Percentiles rank a stretch among this genome's conserved stretches.
These are phyloP conservation scores for Monosporascus sp. DNA, from an alignment of 2,329 filamentous ascomycete genomes.

Conservation along the genomic window DNA sequence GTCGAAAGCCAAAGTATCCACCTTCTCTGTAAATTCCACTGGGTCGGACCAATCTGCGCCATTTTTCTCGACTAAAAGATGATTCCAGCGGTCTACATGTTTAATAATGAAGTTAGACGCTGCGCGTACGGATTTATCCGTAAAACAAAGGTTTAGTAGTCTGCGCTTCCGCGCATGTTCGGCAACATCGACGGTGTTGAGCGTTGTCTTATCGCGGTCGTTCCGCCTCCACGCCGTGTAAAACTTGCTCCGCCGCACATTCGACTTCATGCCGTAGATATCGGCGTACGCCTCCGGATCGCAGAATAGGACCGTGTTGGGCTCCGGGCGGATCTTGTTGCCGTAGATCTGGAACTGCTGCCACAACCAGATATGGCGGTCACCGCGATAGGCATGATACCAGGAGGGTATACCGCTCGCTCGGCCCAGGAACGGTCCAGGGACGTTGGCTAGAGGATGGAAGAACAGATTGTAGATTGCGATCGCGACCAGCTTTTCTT, in stretches of 20 bases:
- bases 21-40: constrained; percentile 7
- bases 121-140: constrained; percentile 14
- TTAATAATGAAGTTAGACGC: constrained; percentile 11
- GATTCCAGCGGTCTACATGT: constrained; percentile 18
- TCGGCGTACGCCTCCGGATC: constrained; percentile 11
- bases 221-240: constrained; percentile 9
- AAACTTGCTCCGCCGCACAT: constrained; percentile 16
- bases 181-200: constrained; percentile 12
- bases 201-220: constrained; percentile 5
- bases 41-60: constrained; percentile 11
- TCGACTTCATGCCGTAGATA: constrained; percentile 18
- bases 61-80: constrained; percentile 8
- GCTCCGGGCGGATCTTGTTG: constrained; percentile 10
- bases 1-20: constrained; percentile 12
- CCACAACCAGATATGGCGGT: constrained; percentile 18
- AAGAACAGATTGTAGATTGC: constrained; percentile 17
- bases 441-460: constrained; percentile 16
- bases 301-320: constrained; percentile 15
- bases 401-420: constrained; percentile 16
- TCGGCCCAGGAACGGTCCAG: constrained; percentile 17
- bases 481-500: constrained; percentile 5
- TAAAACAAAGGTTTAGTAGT: constrained; percentile 15
- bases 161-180: constrained; percentile 15
- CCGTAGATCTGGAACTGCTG: constrained; percentile 17
- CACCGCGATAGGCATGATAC: constrained; percentile 11